These are phyloP conservation scores for Yamadazyma triangularis DNA, from an alignment of 1,139 yeast species.

Conservation along the genomic window DNA sequence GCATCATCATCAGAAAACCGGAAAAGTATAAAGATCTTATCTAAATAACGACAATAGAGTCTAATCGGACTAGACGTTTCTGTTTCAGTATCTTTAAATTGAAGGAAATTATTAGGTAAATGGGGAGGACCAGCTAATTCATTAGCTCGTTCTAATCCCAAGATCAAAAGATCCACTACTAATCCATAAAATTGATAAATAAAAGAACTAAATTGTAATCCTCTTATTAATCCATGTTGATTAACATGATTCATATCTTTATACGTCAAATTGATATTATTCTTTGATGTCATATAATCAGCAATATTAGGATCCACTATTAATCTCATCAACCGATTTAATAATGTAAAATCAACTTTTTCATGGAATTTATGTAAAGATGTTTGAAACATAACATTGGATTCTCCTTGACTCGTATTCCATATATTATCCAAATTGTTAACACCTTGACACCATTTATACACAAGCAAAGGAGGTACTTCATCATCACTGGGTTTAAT, in stretches of 20 bases:
- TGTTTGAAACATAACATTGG: slow-evolving; percentile 82
- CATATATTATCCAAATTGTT: slow-evolving; percentile 76
- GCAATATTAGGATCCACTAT: slow-evolving; percentile 90
- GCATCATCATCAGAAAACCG: slow-evolving; percentile 73
- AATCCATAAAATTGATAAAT: slow-evolving; percentile 88
- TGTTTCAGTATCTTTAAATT: slow-evolving; percentile 53
- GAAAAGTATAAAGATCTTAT: slow-evolving; percentile 75
- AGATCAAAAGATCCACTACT: slow-evolving; percentile 70
- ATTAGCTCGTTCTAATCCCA: slow-evolving; percentile 83
- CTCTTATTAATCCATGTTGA: slow-evolving; percentile 82
- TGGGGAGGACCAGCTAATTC: slow-evolving; percentile 80
- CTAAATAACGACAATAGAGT: slow-evolving; percentile 77
- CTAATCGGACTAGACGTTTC: slow-evolving; percentile 72
- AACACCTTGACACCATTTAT: slow-evolving; percentile 95
- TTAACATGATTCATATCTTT: slow-evolving; percentile 96
- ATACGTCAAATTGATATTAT: slow-evolving; percentile 74
- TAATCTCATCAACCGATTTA: slow-evolving; percentile 75
- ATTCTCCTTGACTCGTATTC: slow-evolving; percentile 71
- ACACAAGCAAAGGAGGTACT: slow-evolving; percentile 84
- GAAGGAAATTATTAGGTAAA: slow-evolving; percentile 73
- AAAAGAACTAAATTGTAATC: slow-evolving; percentile 87
- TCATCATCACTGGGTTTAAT: slow-evolving; percentile 93
- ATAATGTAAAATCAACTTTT: slow-evolving; percentile 80
- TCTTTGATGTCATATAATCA: slow-evolving; percentile 90
- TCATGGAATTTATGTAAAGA: slow-evolving; percentile 68